Percentiles rank a stretch among this genome's conserved stretches.
Evolutionary conservation across 1,284 basidiomycete genomes (phyloP).

Genomic region (Tilletia caries): DNA sequence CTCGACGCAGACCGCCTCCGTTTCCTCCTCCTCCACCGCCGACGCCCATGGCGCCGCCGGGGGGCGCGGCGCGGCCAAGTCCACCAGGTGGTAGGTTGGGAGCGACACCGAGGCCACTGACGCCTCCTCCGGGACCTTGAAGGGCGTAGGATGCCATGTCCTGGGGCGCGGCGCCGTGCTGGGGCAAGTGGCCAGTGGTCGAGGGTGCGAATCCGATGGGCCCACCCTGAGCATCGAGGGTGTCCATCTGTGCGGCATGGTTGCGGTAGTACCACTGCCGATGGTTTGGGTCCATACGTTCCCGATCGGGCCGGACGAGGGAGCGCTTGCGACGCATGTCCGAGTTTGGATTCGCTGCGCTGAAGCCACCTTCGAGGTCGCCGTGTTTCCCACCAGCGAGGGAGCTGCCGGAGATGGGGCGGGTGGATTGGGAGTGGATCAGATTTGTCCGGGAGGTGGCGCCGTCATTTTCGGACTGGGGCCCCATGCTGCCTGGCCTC

Average conservation of each 20-base stretch:
- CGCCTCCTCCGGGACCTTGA: conserved; percentile 47
- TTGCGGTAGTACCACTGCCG: conserved; percentile 91
- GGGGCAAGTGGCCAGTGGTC: conserved; percentile 49
- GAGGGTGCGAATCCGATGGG: conserved; percentile 50
- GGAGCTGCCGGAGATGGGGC: conserved; percentile 11
- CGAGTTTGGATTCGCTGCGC: conserved; percentile 22
- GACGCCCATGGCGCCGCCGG: background rate
- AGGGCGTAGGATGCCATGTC: conserved; percentile 34
- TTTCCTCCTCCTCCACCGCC: background rate
- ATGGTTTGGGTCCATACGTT: conserved; percentile 93
- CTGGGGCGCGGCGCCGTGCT: conserved; percentile 47
- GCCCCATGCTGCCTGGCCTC: background rate
- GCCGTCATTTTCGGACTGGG: background rate
- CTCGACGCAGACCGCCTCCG: conserved; percentile 35
- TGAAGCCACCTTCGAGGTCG: conserved; percentile 12
- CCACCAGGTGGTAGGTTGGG: conserved; percentile 33
- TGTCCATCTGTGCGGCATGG: conserved; percentile 73
- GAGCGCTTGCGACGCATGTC: conserved; percentile 77
- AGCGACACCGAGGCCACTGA: conserved; percentile 49
- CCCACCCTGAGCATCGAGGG: conserved; percentile 27
- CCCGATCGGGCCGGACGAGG: conserved; percentile 86
- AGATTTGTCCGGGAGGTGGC: conserved; percentile 8
- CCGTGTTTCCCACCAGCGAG: background rate
- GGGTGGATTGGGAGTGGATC: background rate
- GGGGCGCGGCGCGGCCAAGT: conserved; percentile 34